Evolutionary conservation across 1,284 basidiomycete genomes (phyloP), one percentile per base, ranked within the genome.

Genomic region (Fereydounia khargensis): DNA sequence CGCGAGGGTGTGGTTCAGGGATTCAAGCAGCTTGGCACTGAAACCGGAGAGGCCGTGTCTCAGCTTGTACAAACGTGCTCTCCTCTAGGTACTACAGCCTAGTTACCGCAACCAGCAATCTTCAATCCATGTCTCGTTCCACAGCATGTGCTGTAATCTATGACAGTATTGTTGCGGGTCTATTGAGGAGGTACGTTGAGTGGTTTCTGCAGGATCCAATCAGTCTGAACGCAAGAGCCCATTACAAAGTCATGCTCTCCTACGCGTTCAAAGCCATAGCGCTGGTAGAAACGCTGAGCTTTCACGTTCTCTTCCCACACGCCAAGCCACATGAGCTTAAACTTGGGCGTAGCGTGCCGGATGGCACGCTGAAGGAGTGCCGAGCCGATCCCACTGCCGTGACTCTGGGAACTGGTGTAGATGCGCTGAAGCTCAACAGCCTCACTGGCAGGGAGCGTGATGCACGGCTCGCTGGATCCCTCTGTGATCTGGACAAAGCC

Each of bases 1-100:
- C 66, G 76, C 51, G 7, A 45, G 14, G 78, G 79, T 2, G 77
- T 79, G 1, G 65, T 79, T 0, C 45, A 73, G 1, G 79, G 78
- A 0, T 76, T 79, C 48, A 51, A 40, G 19, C n/a, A n/a, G n/a
- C n/a, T n/a, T n/a, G 41, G 27, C 1, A 32, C 74, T 6, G 70
- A 67, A 0, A 73, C 68, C 0, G 50, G 55, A 1, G 39, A 32
- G 16, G 32, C 9, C 4, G 30, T n/a, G n/a, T n/a, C n/a, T n/a
- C n/a, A n/a, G n/a, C n/a, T n/a, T n/a, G n/a, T n/a, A n/a, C n/a
- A n/a, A n/a, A n/a, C n/a, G n/a, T n/a, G n/a, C n/a, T n/a, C n/a
- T n/a, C n/a, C n/a, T n/a, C n/a, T n/a, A n/a, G n/a, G n/a, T n/a
- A n/a, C n/a, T n/a, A n/a, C n/a, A n/a, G n/a, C n/a, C n/a, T n/a